Evolutionary conservation across 2,329 filamentous ascomycete genomes (phyloP).

Genomic region (Penicillium sp.): DNA sequence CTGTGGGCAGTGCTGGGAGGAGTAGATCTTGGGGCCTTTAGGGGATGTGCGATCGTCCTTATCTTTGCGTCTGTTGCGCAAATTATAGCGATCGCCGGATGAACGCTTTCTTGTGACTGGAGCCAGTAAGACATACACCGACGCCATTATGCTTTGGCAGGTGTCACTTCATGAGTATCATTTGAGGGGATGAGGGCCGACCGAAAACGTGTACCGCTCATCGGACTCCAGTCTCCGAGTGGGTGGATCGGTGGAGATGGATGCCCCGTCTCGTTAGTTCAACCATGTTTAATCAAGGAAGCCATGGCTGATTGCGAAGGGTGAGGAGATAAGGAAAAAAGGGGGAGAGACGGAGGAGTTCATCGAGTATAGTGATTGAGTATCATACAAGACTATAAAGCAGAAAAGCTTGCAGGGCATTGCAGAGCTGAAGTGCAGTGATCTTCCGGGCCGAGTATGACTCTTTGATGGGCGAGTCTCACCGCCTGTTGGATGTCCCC

Average conservation of each 20-base stretch:
- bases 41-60: slow-evolving; percentile 3
- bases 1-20: not conserved
- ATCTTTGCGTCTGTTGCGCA: slow-evolving; percentile 7
- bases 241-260: slow-evolving; percentile 1
- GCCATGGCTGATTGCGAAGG: not conserved
- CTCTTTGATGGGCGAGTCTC: not conserved
- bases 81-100: slow-evolving; percentile 6
- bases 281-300: not conserved
- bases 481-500: slow-evolving; percentile 4
- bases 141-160: slow-evolving; percentile 7
- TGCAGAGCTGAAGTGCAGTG: not conserved
- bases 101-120: not conserved
- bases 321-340: not conserved
- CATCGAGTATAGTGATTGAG: not conserved
- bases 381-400: not conserved
- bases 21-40: not conserved
- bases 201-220: slow-evolving; percentile 12
- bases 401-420: not conserved
- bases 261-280: not conserved
- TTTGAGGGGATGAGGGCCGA: not conserved
- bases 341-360: not conserved
- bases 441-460: not conserved
- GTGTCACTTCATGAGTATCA: not conserved
- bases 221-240: not conserved
- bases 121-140: not conserved